Evolutionary conservation across 805 yeast species (phyloP), one percentile per base, ranked within the genome.

Genomic region (Cyberlindnera petersonii): DNA sequence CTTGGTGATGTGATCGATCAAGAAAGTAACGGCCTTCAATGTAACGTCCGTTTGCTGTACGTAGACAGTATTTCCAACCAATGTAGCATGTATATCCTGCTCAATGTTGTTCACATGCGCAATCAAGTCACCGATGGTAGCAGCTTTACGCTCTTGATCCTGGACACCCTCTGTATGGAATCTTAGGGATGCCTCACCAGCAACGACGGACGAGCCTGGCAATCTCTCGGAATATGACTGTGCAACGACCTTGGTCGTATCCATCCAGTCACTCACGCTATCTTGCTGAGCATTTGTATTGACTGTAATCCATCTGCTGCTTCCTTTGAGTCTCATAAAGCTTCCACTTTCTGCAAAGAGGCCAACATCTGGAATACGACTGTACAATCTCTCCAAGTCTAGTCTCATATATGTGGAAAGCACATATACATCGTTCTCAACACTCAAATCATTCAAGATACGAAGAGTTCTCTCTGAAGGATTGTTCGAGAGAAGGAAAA

Each of bases 301-400:
- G 30, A 51, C 30, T 6, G 47, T 33, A 2, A 49, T 26, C 58
- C 58, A 53, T 5, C 29, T 61, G 60, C 20, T 65, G 48, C 58
- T 53, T 16, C 74, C 70, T 13, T 72, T 71, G 15, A 77, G 53
- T 56, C 74, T 79, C 24, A 91, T 70, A 52, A 74, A 86, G 0
- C 87, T 94, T 26, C 98, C 98, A 55, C 82, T 81, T 60, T 89
- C 98, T 1, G 96, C 95, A 46, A 91, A 79, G 37, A 91, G 66
- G 0, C 97, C 97, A 22, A 89, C 54, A 28, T 76, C 75, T 1
- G 82, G 76, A 4, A 78, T 71, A 48, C 86, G 72, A 15, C 82
- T 69, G 63, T 81, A 88, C 37, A 77, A 63, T 39, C 85, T 69
- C 44, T 82, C 85, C 54, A 89, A 63, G 29, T 80, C 85, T 2